Conservation (phyloP, 225 moss, liverwort and hornwort genomes). For the Physcomitrellopsis africana region DNA sequence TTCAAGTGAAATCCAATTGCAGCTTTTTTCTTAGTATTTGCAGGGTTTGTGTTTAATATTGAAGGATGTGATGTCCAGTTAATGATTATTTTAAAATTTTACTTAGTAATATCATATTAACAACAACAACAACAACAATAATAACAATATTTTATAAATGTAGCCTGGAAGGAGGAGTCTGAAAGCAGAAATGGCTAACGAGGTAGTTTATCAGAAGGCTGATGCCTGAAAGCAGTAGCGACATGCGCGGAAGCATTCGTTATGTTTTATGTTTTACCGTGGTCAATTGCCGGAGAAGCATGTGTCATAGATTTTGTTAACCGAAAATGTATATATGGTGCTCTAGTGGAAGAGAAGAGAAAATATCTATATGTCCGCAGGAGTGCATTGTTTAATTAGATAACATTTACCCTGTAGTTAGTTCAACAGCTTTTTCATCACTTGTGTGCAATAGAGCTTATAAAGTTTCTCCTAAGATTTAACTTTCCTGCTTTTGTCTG, state of each 20-base stretch:
- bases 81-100: not conserved
- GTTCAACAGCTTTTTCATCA: not conserved
- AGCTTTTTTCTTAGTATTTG: not conserved
- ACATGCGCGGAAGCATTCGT: not conserved
- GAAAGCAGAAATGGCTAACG: not conserved
- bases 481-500: not conserved
- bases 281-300: not conserved
- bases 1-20: too few relatives aligned
- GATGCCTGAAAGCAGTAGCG: not conserved
- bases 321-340: not conserved
- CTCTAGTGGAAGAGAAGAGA: not conserved
- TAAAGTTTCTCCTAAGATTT: not conserved
- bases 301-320: not conserved
- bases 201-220: not conserved
- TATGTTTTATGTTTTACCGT: not conserved
- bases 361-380: not conserved
- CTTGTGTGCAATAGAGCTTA: constrained; percentile 2
- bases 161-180: not conserved
- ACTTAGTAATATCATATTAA: too few relatives aligned
- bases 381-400: not conserved
- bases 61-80: not conserved
- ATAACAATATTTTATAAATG: not conserved
- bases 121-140: too few relatives aligned
- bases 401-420: not conserved
- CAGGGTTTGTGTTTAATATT: not conserved